phyloP scores from a whole-genome alignment of 225 moss, liverwort and hornwort genomes.

The Pleurozium schreberi region DNA sequence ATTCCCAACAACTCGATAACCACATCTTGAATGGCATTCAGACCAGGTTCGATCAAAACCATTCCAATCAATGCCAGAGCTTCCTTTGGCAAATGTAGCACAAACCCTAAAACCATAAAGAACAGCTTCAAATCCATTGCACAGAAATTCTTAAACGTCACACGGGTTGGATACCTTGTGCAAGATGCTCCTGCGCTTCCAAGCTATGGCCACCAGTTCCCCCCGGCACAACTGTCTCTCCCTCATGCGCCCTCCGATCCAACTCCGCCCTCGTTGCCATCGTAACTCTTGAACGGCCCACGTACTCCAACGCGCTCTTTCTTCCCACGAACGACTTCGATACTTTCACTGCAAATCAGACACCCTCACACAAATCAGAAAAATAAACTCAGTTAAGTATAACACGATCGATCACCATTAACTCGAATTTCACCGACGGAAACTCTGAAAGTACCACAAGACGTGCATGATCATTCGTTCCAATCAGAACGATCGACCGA shows the following conservation, averaged over 20 bases:
- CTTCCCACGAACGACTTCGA: neutral
- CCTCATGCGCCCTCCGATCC: slow-evolving; percentile 2
- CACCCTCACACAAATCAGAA: neutral
- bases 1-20: neutral
- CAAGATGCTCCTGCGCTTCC: slow-evolving; percentile 26
- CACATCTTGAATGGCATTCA: neutral
- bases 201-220: slow-evolving; percentile 2
- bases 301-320: neutral
- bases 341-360: neutral
- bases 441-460: neutral
- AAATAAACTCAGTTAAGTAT: neutral
- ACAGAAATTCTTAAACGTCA: neutral
- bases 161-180: neutral
- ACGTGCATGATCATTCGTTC: neutral
- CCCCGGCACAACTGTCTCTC: slow-evolving; percentile 10
- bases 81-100: neutral
- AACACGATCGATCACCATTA: neutral
- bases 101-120: neutral
- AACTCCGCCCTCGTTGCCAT: slow-evolving; percentile 22
- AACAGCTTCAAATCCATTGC: neutral
- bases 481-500: neutral
- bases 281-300: neutral
- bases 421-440: neutral
- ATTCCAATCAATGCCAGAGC: neutral
- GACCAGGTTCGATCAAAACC: neutral